Percentiles rank a stretch among this genome's conserved stretches.
Conservation (phyloP, 1,139 yeast species). For the Kazachstania sp. region DNA sequence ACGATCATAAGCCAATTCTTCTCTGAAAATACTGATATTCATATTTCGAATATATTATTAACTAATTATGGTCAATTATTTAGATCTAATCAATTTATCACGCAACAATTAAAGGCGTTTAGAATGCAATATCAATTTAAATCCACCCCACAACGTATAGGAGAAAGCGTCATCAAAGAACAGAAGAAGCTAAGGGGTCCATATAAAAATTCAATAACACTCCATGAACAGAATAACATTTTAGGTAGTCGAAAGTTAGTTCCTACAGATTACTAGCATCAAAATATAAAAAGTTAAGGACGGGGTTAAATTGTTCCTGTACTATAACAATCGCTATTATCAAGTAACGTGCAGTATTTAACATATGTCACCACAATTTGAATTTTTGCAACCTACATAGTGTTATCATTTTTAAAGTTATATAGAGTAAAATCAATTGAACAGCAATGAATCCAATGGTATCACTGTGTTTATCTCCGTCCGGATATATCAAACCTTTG, state of each 20-base stretch:
- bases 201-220: background rate
- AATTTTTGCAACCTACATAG: too few relatives aligned
- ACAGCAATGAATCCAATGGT: background rate
- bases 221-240: background rate
- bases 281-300: too few relatives aligned
- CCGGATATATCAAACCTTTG: background rate
- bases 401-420: background rate
- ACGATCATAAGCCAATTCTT: constrained; percentile 9
- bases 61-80: constrained; percentile 15
- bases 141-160: background rate
- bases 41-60: constrained; percentile 15
- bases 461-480: background rate
- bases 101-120: constrained; percentile 14
- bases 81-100: constrained; percentile 19
- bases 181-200: background rate
- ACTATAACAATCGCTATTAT: too few relatives aligned
- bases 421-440: background rate
- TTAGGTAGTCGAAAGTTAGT: background rate
- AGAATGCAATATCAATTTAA: constrained; percentile 11
- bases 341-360: too few relatives aligned
- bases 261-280: too few relatives aligned
- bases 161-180: background rate
- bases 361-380: too few relatives aligned
- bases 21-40: constrained; percentile 12
- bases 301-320: too few relatives aligned